Evolutionary conservation across 495 filamentous ascomycete genomes (phyloP).

Genomic region (Penicillium samsonianum): DNA sequence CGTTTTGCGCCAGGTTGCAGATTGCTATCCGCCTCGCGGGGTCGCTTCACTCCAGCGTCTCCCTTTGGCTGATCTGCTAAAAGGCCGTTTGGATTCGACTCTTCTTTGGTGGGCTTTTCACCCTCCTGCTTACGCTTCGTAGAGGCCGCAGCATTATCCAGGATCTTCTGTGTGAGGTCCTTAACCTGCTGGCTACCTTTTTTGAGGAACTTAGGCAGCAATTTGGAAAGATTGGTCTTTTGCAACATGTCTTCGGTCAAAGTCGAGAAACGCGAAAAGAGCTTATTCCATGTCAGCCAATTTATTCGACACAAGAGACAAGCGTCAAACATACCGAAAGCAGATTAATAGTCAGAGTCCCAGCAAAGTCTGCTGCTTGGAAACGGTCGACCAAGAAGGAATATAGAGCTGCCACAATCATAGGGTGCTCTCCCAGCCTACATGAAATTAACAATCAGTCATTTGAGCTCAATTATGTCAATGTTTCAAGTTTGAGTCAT

Average conservation of each 20-base stretch:
- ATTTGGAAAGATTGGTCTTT: conserved; percentile 66
- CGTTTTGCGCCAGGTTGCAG: conserved; percentile 42
- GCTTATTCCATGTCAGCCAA: conserved; percentile 34
- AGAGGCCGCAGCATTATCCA: conserved; percentile 57
- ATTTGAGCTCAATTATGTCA: conserved; percentile 12
- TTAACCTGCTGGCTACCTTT: conserved; percentile 65
- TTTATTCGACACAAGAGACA: conserved; percentile 2
- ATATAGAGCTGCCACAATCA: conserved; percentile 57
- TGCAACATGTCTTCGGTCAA: conserved; percentile 62
- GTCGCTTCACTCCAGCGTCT: conserved; percentile 47
- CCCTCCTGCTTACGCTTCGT: conserved; percentile 50
- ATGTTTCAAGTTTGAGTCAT: conserved; percentile 4
- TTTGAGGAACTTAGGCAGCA: conserved; percentile 63
- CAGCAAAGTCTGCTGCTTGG: conserved; percentile 64
- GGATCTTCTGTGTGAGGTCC: conserved; percentile 55
- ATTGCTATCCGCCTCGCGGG: conserved; percentile 44
- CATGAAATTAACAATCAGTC: conserved; percentile 35
- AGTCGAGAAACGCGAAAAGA: conserved; percentile 64
- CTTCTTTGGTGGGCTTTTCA: conserved; percentile 39
- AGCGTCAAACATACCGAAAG: conserved; percentile 50
- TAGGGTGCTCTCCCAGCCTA: conserved; percentile 59
- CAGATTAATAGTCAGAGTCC: conserved; percentile 61
- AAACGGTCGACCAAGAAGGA: conserved; percentile 68
- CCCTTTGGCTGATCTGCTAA: conserved; percentile 20
- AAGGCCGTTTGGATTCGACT: conserved; percentile 33